phyloP scores from a whole-genome alignment of 2,329 filamentous ascomycete species.

The Cercospora zeae-maydis region DNA sequence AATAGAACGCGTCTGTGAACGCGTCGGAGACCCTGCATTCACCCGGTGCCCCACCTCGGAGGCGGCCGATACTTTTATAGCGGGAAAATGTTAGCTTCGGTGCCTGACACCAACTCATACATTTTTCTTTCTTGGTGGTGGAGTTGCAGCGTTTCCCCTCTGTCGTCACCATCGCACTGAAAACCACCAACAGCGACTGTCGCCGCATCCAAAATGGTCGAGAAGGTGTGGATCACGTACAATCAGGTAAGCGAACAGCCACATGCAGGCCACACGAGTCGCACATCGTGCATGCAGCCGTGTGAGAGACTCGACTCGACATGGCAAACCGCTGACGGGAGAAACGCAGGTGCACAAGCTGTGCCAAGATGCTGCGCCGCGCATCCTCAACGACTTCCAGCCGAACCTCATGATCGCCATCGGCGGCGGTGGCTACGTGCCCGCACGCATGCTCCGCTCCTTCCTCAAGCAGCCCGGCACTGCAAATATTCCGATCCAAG shows the following conservation, averaged over 20 bases:
- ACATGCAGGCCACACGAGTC: background rate
- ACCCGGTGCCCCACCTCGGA: background rate
- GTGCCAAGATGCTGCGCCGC: conserved; percentile 78
- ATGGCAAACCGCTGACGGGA: background rate
- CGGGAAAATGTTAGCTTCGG: conserved; percentile 1
- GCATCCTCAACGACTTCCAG: conserved; percentile 79
- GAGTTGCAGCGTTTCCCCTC: background rate
- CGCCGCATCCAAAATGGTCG: conserved; percentile 17
- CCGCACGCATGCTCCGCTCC: conserved; percentile 92
- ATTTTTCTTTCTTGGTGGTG: background rate
- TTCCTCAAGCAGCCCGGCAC: conserved; percentile 86
- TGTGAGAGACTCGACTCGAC: background rate
- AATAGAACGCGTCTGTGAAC: background rate
- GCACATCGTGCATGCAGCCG: background rate
- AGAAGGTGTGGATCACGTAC: conserved; percentile 28
- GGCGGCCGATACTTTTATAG: background rate
- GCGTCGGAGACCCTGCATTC: background rate
- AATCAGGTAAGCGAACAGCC: conserved; percentile 22
- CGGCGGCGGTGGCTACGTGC: conserved; percentile 94
- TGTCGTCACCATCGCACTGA: background rate
- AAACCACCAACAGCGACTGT: background rate
- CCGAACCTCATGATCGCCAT: conserved; percentile 98
- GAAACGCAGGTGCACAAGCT: conserved; percentile 78
- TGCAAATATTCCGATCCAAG: conserved; percentile 98
- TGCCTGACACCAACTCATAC: background rate